Percentiles rank a stretch among this genome's conserved stretches.
These are phyloP conservation scores for Prunus persica DNA, from an alignment of 306 rosid species.

Conservation along the genomic window Prunus_persica_NCBIv2 NC_034015.1:19001001-19001500, in stretches of 20 bases:
- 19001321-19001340: constrained; percentile 92
- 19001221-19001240: constrained; percentile 17
- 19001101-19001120: constrained; percentile 88
- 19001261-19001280: constrained; percentile 13
- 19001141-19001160: constrained; percentile 80
- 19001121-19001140: constrained; percentile 79
- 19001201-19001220: constrained; percentile 89
- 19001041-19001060: neutral
- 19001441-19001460: constrained; percentile 9
- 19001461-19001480: constrained; percentile 6
- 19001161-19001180: constrained; percentile 82
- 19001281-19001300: constrained; percentile 90
- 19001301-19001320: constrained; percentile 90
- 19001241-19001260: constrained; percentile 16
- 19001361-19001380: constrained; percentile 57
- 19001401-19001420: constrained; percentile 92
- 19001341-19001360: constrained; percentile 59
- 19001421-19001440: constrained; percentile 81
- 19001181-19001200: constrained; percentile 97
- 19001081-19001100: constrained; percentile 14
- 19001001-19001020: neutral
- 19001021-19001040: neutral
- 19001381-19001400: constrained; percentile 99
- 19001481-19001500: neutral
- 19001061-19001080: constrained; percentile 8